A percentile compares a stretch with the other conserved stretches of the same genome.
phyloP scores from a whole-genome alignment of 2,329 filamentous ascomycete species.

The Colletotrichum euphorbiae region DNA sequence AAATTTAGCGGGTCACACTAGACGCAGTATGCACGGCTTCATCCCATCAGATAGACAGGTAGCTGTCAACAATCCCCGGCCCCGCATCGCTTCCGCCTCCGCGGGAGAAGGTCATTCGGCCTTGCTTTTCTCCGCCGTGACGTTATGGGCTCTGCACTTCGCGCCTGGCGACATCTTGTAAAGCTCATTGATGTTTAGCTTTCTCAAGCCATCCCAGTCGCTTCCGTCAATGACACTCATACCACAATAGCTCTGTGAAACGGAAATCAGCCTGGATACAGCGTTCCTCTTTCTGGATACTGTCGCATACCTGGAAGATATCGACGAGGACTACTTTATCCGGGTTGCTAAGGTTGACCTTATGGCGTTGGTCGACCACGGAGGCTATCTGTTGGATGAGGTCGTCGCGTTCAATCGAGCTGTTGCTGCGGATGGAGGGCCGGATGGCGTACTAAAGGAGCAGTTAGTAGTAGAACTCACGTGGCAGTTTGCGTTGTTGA shows the following conservation, averaged over 20 bases:
- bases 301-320: conserved; percentile 75
- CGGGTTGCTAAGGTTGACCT: conserved; percentile 81
- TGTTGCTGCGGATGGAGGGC: conserved; percentile 80
- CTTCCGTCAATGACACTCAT: conserved; percentile 79
- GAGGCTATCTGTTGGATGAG: conserved; percentile 79
- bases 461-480: not conserved
- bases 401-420: conserved; percentile 71
- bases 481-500: conserved; percentile 5
- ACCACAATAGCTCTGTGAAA: conserved; percentile 75
- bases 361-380: conserved; percentile 74
- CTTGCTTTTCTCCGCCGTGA: not conserved
- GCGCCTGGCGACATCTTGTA: conserved; percentile 56
- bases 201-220: conserved; percentile 79
- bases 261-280: conserved; percentile 15
- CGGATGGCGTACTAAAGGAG: conserved; percentile 81
- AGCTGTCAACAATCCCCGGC: not conserved
- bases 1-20: not conserved
- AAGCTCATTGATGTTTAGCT: conserved; percentile 82
- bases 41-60: not conserved
- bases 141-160: not conserved
- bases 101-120: not conserved
- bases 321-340: conserved; percentile 85
- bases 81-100: not conserved
- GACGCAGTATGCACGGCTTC: not conserved
- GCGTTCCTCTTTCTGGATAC: not conserved